phyloP scores from a whole-genome alignment of 2,329 filamentous ascomycete species.

The Colletotrichum graminicola region DNA sequence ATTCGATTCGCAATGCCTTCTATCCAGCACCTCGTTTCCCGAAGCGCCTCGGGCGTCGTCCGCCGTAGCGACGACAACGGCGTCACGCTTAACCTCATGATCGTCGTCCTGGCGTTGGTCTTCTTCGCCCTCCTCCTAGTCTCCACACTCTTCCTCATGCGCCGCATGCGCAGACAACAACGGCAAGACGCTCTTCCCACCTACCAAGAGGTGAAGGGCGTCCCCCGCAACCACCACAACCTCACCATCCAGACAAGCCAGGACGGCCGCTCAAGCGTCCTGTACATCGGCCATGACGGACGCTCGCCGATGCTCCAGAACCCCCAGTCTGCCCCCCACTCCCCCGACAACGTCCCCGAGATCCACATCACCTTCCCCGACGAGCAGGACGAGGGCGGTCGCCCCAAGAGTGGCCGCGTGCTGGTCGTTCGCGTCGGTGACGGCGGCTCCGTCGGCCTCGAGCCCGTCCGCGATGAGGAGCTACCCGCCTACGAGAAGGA shows the following conservation, averaged over 20 bases:
- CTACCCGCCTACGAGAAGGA: conserved; percentile 92
- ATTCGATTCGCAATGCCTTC: conserved; percentile 51
- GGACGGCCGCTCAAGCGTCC: conserved; percentile 74
- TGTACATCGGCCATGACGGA: conserved; percentile 84
- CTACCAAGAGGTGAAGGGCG: conserved; percentile 73
- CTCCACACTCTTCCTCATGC: conserved; percentile 78
- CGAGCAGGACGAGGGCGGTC: conserved; percentile 89
- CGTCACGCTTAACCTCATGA: conserved; percentile 81
- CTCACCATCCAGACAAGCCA: conserved; percentile 69
- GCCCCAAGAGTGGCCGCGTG: conserved; percentile 85
- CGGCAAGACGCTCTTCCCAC: conserved; percentile 70
- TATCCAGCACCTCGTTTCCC: conserved; percentile 54
- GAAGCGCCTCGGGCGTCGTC: conserved; percentile 57
- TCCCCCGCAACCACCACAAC: conserved; percentile 64
- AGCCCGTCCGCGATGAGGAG: conserved; percentile 83
- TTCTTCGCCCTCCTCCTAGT: conserved; percentile 78
- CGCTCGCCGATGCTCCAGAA: conserved; percentile 77
- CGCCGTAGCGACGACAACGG: conserved; percentile 56
- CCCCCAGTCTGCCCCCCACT: conserved; percentile 79
- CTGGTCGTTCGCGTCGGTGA: conserved; percentile 94
- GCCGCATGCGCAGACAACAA: conserved; percentile 69
- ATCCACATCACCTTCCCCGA: conserved; percentile 99
- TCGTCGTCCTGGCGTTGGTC: conserved; percentile 82
- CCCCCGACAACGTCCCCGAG: conserved; percentile 88
- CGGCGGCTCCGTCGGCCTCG: conserved; percentile 84